Base-by-base conservation (phyloP, 2,329 filamentous ascomycete species). In the Calycina herbarum region DNA sequence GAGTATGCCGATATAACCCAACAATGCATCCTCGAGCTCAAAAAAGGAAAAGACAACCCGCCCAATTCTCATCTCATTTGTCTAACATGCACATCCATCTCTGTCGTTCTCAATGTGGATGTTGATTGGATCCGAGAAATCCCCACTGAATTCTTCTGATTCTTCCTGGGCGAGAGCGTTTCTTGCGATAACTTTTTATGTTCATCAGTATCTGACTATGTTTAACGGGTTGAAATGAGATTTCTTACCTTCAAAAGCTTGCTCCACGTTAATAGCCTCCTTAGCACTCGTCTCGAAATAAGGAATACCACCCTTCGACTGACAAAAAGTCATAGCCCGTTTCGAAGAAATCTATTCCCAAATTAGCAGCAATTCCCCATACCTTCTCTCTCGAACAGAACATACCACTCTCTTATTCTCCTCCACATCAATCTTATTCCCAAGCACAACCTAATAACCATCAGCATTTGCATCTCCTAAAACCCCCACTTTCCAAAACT, bases 221-320 rank as follows among this genome's bases (percentile, higher is more conserved):
- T 20, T 20, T 20, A 20, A 20, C 20, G 20, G 20, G 20, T 20
- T 20, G 20, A 20, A 20, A 20, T 20, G 20, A 20, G 20, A 20
- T 20, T 20, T 20, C 20, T 20, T 76, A 86, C 85, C 84, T 76
- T 87, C 85, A 72, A 92, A 92, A 57, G 89, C 89, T 76, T 92
- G 93, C 80, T 99, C 95, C 56, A 99, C 95, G 76, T 99, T 99
- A 80, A 97, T 91, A 67, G 94, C 95, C 79, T 99, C 95, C 83
- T 99, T 99, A 67, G 95, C 95, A 80, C 94, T 97, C 20, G 95
- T 99, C 86, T 99, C 95, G 76, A 99, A 99, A 80, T 99, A 99
- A 20, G 95, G 95, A 71, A 99, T 97, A 67, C 93, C 93, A 59
- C 94, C 94, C 81, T 98, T 97, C 65, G 93, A 96, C 79, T 97